Percentiles rank a stretch among this genome's conserved stretches.
These are phyloP conservation scores for Colletotrichum eremochloae DNA, from an alignment of 2,329 filamentous ascomycete species.

Conservation along the genomic window DNA sequence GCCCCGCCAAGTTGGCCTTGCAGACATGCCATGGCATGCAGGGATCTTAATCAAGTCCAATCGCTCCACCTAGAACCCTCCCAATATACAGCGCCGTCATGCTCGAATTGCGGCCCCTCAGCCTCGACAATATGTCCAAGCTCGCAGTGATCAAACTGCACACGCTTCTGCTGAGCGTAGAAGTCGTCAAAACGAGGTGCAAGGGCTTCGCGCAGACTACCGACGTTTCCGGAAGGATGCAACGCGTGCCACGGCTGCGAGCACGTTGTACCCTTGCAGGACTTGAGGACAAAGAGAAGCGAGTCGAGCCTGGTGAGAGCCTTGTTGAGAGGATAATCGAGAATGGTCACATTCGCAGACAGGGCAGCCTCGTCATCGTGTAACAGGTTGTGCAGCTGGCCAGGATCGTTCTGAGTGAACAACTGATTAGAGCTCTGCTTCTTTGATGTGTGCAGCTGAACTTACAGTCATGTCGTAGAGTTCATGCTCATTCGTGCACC, in stretches of 20 bases:
- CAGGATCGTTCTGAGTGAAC: constrained; percentile 60
- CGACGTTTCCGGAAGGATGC: constrained; percentile 66
- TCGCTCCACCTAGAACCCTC: constrained; percentile 47
- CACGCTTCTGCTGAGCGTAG: constrained; percentile 62
- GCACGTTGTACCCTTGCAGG: constrained; percentile 67
- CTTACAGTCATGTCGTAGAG: constrained; percentile 65
- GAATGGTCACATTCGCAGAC: constrained; percentile 43
- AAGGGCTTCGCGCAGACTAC: constrained; percentile 64
- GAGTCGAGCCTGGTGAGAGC: constrained; percentile 68
- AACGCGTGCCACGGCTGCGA: constrained; percentile 67
- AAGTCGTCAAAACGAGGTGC: constrained; percentile 62
- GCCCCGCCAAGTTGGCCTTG: no score
- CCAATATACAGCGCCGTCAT: constrained; percentile 46
- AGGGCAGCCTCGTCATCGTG: constrained; percentile 38
- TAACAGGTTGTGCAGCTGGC: constrained; percentile 55
- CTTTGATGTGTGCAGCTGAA: neutral
- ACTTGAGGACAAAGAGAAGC: constrained; percentile 71
- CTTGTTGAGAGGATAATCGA: constrained; percentile 53
- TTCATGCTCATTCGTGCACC: constrained; percentile 65
- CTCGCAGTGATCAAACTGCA: constrained; percentile 67
- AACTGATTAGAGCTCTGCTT: neutral
- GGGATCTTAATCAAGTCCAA: constrained; percentile 43
- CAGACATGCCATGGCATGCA: neutral
- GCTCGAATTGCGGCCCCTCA: constrained; percentile 64
- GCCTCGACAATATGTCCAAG: constrained; percentile 66